These are phyloP conservation scores for Elsinoe perseae DNA, from an alignment of 2,329 filamentous ascomycete genomes.

Conservation along the genomic window DNA sequence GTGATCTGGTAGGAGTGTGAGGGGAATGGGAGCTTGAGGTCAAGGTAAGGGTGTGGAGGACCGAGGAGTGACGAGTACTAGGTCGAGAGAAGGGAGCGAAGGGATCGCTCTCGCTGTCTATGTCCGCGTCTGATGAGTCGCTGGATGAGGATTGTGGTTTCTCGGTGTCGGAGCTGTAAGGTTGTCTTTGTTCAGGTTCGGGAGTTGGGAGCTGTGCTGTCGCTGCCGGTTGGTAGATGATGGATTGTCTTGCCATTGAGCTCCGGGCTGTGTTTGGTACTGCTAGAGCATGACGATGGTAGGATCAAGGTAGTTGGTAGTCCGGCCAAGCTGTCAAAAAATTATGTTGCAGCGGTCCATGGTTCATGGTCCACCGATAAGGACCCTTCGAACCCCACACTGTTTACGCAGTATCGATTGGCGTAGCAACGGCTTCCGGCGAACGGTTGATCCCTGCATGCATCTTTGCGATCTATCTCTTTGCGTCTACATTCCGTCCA, in stretches of 20 bases:
- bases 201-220: background rate
- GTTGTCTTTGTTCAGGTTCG: background rate
- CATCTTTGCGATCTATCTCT: too few species aligned
- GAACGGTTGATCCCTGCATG: background rate
- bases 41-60: background rate
- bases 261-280: too few species aligned
- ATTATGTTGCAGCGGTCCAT: background rate
- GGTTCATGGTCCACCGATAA: background rate
- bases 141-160: background rate
- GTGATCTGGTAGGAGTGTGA: background rate
- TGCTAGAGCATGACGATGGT: background rate
- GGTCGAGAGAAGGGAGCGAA: background rate
- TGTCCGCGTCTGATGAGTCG: background rate
- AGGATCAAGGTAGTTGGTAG: background rate
- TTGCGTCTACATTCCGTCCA: too few species aligned
- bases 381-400: background rate
- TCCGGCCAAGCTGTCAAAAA: background rate
- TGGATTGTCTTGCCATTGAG: slow-evolving; percentile 3
- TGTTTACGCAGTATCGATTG: background rate
- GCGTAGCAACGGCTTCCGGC: background rate
- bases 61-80: background rate
- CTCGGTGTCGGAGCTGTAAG: background rate
- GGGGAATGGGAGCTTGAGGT: background rate
- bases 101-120: background rate
- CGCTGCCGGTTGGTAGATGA: background rate